phyloP scores from a whole-genome alignment of 441 rosid genomes.

The Euphorbia corollata region DNA sequence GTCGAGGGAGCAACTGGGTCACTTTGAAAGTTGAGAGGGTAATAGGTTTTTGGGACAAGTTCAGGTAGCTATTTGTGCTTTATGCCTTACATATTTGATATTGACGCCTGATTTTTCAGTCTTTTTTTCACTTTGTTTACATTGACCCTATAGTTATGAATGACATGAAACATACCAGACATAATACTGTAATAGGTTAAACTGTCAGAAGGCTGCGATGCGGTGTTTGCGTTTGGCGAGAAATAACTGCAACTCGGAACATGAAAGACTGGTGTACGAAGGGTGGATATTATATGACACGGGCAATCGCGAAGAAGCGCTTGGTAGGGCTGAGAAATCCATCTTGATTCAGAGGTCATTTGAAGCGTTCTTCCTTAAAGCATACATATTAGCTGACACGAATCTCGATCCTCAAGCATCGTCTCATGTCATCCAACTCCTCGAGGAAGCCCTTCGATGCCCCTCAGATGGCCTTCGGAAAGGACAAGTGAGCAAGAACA shows the following conservation, averaged over 20 bases:
- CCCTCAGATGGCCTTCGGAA: conserved; percentile 99
- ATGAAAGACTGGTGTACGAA: conserved; percentile 91
- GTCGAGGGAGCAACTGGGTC: no score
- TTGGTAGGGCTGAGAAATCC: conserved; percentile 87
- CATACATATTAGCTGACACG: conserved; percentile 77
- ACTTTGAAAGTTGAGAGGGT: no score
- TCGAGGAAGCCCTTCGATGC: conserved; percentile 90
- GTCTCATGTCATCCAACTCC: conserved; percentile 59
- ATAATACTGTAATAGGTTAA: conserved; percentile 42
- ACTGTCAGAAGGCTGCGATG: conserved; percentile 97
- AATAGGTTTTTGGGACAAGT: no score
- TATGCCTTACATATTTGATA: neutral
- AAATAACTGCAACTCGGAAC: conserved; percentile 65
- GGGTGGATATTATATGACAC: conserved; percentile 96
- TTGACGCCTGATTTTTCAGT: neutral
- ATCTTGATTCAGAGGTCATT: conserved; percentile 81
- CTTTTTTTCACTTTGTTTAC: neutral
- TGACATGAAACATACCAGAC: no score
- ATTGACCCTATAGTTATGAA: conserved; percentile 9
- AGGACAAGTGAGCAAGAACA: conserved; percentile 60
- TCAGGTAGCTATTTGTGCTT: neutral
- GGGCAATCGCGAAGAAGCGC: conserved; percentile 91
- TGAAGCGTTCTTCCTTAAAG: conserved; percentile 96
- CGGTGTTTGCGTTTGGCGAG: conserved; percentile 79
- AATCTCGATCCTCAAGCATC: conserved; percentile 68